Evolutionary conservation across 768 basidiomycete species (phyloP).

Genomic region (Rhodocollybia butyracea): DNA sequence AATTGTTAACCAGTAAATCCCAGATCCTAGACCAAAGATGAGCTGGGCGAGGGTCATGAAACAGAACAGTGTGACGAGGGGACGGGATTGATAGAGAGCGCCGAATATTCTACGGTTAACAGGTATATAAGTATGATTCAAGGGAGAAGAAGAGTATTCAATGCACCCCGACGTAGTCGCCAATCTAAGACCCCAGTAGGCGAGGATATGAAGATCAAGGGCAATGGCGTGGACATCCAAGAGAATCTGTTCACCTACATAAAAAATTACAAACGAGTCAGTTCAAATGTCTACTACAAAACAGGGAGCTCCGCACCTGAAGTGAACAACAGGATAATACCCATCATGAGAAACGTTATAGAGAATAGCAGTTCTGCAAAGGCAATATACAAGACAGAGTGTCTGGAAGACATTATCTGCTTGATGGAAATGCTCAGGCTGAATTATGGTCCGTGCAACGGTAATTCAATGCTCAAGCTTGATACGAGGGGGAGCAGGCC

Average conservation of each 20-base stretch:
- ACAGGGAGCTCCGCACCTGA: background rate
- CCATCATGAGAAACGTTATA: background rate
- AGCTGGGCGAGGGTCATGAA: slow-evolving; percentile 1
- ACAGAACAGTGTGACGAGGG: slow-evolving; percentile 4
- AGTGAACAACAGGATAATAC: background rate
- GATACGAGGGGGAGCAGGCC: background rate
- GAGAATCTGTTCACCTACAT: background rate
- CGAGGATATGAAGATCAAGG: background rate
- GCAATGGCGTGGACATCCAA: slow-evolving; percentile 3
- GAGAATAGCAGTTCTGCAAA: slow-evolving; percentile 1
- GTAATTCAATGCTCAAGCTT: no score
- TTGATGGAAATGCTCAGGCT: background rate
- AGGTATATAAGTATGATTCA: background rate
- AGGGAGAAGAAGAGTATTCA: no score
- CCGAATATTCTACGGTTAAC: background rate
- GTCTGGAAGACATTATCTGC: background rate
- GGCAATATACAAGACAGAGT: slow-evolving; percentile 1
- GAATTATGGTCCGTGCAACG: no score
- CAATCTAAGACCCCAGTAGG: background rate
- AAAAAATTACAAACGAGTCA: background rate
- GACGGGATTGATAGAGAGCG: background rate
- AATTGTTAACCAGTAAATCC: background rate
- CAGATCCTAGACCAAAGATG: background rate
- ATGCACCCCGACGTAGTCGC: slow-evolving; percentile 2
- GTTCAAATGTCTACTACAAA: background rate